Base-by-base conservation (phyloP, 345 rosid species). In the Heritiera fomes region DNA sequence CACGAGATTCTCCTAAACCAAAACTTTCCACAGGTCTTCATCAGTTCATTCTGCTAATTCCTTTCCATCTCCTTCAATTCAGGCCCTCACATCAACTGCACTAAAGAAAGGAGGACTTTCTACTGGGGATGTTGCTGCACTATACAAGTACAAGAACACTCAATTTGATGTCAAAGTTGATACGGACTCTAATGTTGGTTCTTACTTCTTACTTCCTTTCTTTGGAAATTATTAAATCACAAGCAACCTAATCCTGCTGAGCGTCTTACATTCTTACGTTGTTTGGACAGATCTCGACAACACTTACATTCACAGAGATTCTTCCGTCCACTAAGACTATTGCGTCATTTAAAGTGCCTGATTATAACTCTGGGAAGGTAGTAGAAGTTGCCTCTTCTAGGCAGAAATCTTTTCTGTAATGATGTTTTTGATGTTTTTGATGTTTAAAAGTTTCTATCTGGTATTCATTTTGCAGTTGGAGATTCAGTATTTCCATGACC, bases 291-390 rank as follows among this genome's bases (percentile, higher is more conserved):
- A 82, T 96, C 71, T 83, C 87, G 69, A 86, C 97, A 60, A 96
- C 91, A 14, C 14, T 92, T 82, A 91, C 92, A 72, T 81, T 93
- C 83, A 82, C 81, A 15, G 97, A 90, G 78, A 84, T 94, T 75
- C 86, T 96, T 84, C 99, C 97, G 4, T 91, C 94, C 1, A 94
- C 98, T 32, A 94, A 88, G 86, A 85, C 98, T 53, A 88, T 92
- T 46, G 89, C 91, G 38, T 88, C 97, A 13, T 87, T 96, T 82
- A 94, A 89, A 87, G 85, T 96, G 58, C 98, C 98, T 53, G 93
- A 92, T 82, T 87, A 82, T 79, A 86, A 80, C 83, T 87, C 97
- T 59, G 95, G 93, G 81, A 94, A 91, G 99, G 99, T 95, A 82
- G 30, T 23, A 23, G 77, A 59, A 82, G 70, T 50, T 53, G 61